Evolutionary conservation across 192 early-diverging fungal genomes (phyloP).

Genomic region (Gamsiella multidivaricata): DNA sequence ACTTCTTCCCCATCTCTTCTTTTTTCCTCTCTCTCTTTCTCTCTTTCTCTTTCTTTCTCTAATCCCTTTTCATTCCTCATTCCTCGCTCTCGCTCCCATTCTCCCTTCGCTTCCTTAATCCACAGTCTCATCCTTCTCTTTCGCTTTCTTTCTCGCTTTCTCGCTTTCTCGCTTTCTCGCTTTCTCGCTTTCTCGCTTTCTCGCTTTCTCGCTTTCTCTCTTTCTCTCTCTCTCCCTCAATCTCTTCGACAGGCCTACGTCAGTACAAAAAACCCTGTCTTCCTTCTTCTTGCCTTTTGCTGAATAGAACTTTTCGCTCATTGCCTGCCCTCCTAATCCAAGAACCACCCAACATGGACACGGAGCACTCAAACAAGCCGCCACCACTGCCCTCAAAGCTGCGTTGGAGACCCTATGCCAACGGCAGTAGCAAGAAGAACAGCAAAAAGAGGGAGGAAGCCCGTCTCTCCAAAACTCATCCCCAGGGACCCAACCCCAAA

Average conservation of each 20-base stretch:
- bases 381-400: slow-evolving; percentile 39
- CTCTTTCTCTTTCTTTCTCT: not conserved
- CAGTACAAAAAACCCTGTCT: too few relatives aligned
- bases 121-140: not conserved
- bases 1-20: not conserved
- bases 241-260: too few relatives aligned
- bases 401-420: slow-evolving; percentile 48
- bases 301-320: slow-evolving; percentile 1
- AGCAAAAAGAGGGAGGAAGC: slow-evolving; percentile 31
- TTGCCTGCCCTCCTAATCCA: not conserved
- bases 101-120: not conserved
- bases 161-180: not conserved
- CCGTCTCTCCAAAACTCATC: too few relatives aligned
- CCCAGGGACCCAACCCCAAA: slow-evolving; percentile 12
- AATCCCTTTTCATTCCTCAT: not conserved
- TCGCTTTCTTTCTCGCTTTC: not conserved
- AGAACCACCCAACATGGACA: slow-evolving; percentile 47
- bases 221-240: not conserved
- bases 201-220: not conserved
- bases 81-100: not conserved
- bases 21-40: not conserved
- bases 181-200: not conserved
- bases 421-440: slow-evolving; percentile 42
- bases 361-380: slow-evolving; percentile 17
- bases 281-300: too few relatives aligned